phyloP scores from a whole-genome alignment of 2,329 filamentous ascomycete species.

The Colletotrichum endophyticum region DNA sequence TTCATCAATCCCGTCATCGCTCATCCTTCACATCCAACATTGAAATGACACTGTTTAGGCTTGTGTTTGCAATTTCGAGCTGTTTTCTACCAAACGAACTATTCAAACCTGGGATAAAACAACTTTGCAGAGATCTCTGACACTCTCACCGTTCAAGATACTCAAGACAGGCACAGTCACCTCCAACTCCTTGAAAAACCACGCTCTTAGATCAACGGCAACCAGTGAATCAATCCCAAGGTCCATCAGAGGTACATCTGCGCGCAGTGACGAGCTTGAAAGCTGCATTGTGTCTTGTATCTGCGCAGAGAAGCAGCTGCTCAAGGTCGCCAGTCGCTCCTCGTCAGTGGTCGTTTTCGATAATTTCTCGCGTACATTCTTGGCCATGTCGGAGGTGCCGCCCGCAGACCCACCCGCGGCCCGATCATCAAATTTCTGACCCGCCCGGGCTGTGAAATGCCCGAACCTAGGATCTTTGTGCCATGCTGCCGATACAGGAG shows the following conservation, averaged over 20 bases:
- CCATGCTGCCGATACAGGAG: not conserved
- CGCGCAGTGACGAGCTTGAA: not conserved
- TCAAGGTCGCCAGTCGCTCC: not conserved
- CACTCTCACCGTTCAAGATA: constrained; percentile 38
- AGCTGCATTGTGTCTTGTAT: constrained; percentile 4
- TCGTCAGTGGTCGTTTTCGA: not conserved
- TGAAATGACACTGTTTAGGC: not conserved
- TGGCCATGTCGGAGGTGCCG: not conserved
- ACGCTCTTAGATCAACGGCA: constrained; percentile 43
- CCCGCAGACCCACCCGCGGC: too few species aligned
- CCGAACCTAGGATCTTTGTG: not conserved
- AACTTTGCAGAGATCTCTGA: constrained; percentile 2
- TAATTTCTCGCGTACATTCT: not conserved
- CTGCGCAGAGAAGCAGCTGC: not conserved
- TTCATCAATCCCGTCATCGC: not conserved
- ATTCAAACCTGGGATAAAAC: not conserved
- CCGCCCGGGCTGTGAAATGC: not conserved
- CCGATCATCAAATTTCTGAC: not conserved
- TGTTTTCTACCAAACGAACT: not conserved
- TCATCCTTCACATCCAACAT: not conserved
- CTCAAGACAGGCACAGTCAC: constrained; percentile 50
- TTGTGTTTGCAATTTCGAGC: not conserved
- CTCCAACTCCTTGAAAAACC: constrained; percentile 49
- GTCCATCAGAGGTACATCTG: not conserved
- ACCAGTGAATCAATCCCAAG: constrained; percentile 31